Evolutionary conservation across 1,284 basidiomycete species (phyloP).

Genomic region (Ustilago sp.): DNA sequence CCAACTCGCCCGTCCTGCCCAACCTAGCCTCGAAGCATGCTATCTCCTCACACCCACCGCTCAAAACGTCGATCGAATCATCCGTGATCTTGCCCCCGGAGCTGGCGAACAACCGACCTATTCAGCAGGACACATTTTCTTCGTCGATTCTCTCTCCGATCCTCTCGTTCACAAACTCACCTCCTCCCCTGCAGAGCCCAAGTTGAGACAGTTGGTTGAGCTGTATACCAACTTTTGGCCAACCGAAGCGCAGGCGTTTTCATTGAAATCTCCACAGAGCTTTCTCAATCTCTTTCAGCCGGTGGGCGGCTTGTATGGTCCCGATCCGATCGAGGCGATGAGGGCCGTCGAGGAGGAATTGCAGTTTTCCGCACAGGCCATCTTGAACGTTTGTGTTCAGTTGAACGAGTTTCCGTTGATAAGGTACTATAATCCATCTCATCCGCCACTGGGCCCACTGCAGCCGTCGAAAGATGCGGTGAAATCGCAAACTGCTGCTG

Average conservation of each 20-base stretch:
- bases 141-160: slow-evolving; percentile 81
- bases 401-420: slow-evolving; percentile 94
- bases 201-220: slow-evolving; percentile 66
- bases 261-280: slow-evolving; percentile 60
- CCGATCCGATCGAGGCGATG: slow-evolving; percentile 57
- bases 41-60: slow-evolving; percentile 95
- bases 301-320: slow-evolving; percentile 72
- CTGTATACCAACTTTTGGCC: slow-evolving; percentile 66
- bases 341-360: slow-evolving; percentile 64
- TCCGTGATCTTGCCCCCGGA: slow-evolving; percentile 70
- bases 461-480: slow-evolving; percentile 52
- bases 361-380: slow-evolving; percentile 59
- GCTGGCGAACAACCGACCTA: slow-evolving; percentile 74
- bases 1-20: slow-evolving; percentile 56
- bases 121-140: slow-evolving; percentile 90
- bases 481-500: slow-evolving; percentile 48
- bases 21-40: slow-evolving; percentile 63
- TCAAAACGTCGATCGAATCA: slow-evolving; percentile 91
- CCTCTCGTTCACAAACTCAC: slow-evolving; percentile 63
- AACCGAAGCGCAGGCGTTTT: slow-evolving; percentile 61
- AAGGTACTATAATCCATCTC: slow-evolving; percentile 88
- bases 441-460: slow-evolving; percentile 83
- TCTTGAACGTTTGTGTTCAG: slow-evolving; percentile 83
- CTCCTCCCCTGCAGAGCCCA: slow-evolving; percentile 63
- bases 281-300: slow-evolving; percentile 55